Percentiles rank a stretch among this genome's conserved stretches.
Conservation (phyloP, 257 asterid genomes). For the Solanum ahanhuiri region DNA sequence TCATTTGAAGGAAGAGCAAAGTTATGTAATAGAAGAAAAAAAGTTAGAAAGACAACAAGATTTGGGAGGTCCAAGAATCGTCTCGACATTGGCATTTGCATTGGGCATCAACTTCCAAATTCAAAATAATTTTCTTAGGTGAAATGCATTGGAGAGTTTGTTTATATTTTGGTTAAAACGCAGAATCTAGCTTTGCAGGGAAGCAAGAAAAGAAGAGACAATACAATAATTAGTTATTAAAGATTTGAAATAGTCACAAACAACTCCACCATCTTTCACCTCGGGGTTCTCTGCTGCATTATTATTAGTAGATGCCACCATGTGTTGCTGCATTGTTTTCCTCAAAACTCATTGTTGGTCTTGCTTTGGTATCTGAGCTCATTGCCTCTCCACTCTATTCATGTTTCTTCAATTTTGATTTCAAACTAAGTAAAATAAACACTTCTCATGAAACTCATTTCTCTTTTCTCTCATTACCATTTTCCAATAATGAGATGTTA, state of each 20-base stretch:
- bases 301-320: constrained; percentile 18
- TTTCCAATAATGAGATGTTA: background rate
- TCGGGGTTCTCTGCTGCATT: constrained; percentile 63
- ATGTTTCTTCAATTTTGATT: background rate
- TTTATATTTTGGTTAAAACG: background rate
- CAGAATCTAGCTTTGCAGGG: constrained; percentile 19
- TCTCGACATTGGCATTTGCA: constrained; percentile 71
- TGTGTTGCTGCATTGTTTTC: constrained; percentile 79
- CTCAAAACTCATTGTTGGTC: constrained; percentile 35
- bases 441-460: background rate
- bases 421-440: background rate
- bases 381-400: background rate
- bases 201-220: constrained; percentile 18
- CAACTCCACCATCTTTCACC: constrained; percentile 35
- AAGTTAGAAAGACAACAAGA: constrained; percentile 15
- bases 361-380: constrained; percentile 43
- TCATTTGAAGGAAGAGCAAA: constrained; percentile 14
- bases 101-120: constrained; percentile 42
- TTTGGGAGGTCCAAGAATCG: constrained; percentile 45
- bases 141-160: constrained; percentile 29
- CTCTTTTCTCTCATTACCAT: background rate
- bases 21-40: constrained; percentile 1
- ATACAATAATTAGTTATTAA: constrained; percentile 8
- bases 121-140: constrained; percentile 17
- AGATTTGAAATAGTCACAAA: constrained; percentile 2